phyloP scores from a whole-genome alignment of 1,284 basidiomycete genomes.

The Ceratorhiza oryzae-sativae region DNA sequence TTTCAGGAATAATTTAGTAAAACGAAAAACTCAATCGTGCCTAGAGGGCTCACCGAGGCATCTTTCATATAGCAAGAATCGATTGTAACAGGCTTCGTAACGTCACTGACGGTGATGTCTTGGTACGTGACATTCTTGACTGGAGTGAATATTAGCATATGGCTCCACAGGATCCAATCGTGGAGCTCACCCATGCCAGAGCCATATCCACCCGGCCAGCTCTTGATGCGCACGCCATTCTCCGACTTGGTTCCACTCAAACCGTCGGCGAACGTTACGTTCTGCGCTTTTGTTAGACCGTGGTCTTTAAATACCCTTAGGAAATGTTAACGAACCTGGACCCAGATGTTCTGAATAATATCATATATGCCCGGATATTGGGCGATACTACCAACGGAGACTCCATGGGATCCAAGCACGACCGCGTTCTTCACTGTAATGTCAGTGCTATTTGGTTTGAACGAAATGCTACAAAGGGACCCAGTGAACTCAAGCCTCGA shows the following conservation, averaged over 20 bases:
- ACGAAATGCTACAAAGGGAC: conserved; percentile 21
- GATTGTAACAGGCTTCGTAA: conserved; percentile 23
- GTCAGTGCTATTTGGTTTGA: conserved; percentile 38
- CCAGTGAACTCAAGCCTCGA: neutral
- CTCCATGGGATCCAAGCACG: conserved; percentile 31
- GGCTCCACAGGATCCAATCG: neutral
- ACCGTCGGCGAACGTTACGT: conserved; percentile 23
- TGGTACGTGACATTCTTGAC: conserved; percentile 38
- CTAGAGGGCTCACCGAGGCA: conserved; percentile 11
- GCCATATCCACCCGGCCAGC: conserved; percentile 38
- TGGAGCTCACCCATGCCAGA: conserved; percentile 17
- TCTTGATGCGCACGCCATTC: conserved; percentile 39
- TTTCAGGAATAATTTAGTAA: neutral
- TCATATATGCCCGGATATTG: conserved; percentile 38
- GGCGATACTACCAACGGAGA: conserved; percentile 38
- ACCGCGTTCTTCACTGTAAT: conserved; percentile 30
- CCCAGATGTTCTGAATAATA: conserved; percentile 39
- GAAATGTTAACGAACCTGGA: conserved; percentile 4
- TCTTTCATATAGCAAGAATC: conserved; percentile 36
- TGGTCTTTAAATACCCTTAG: too few relatives aligned
- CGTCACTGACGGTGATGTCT: conserved; percentile 23
- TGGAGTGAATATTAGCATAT: neutral
- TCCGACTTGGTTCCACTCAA: conserved; percentile 31
- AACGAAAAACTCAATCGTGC: neutral
- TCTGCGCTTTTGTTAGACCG: neutral